Base-by-base conservation (phyloP, 2,329 filamentous ascomycete genomes). In the Nigrograna mackinnonii region DNA sequence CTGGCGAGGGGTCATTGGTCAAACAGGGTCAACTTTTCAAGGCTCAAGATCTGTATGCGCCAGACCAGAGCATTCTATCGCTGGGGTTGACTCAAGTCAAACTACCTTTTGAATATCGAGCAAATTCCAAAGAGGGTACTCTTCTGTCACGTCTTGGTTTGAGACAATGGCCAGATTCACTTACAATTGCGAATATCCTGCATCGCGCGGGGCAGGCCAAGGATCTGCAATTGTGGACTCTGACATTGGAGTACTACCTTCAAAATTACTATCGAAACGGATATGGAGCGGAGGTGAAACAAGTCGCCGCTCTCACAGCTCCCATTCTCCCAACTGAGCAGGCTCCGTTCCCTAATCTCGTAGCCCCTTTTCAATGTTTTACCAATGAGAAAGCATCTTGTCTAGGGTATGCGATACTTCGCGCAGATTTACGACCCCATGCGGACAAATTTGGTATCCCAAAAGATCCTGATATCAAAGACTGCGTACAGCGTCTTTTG, bases 381-480 rank as follows among this genome's bases (percentile, higher is more conserved):
- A 90, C 85, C 1, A 92, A 97, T 54, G 81, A 86, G 28, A 80
- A 80, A 31, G 88, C 89, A 17, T 78, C 85, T 1, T 76, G 95
- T 4, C 77, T 99, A 39, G 89, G 89, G 0, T 97, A 95, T 58
- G 77, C 84, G 19, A 86, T 96, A 14, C 72, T 99, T 22, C 79
- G 82, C 47, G 79, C 73, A 35, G 88, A 94, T 50, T 77, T 97
- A n/a, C 85, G 88, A 46, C 72, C 79, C 9, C 89, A 97, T 72
- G 89, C 91, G 13, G 76, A 79, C 41, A 92, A 94, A 70, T 91
- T 99, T 57, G 91, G 91, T 1, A 91, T 99, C 4, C 79, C 80
- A n/a, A 72, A 80, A 39, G 85, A 99, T 64, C 94, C 95, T 1
- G 82, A 85, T 0, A 87, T 97, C 47, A 75, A 77, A 1, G 82